These are phyloP conservation scores for Lepidium didymum DNA, from an alignment of 345 rosid species.

Conservation along the genomic window DNA sequence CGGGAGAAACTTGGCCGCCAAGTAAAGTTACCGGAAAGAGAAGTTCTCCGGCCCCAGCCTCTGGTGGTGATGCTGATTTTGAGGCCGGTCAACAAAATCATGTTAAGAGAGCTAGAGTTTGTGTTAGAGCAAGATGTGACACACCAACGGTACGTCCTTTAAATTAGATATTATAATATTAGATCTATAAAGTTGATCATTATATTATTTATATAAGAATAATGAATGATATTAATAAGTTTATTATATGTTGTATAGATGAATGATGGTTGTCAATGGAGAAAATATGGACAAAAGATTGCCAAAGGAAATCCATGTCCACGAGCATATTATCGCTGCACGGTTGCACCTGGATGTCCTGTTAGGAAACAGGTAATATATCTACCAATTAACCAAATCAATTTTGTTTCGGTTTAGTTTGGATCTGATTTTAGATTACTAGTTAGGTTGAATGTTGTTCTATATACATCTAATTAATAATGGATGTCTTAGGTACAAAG, in stretches of 20 bases:
- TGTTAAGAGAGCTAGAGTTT: conserved; percentile 84
- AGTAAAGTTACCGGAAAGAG: conserved; percentile 37
- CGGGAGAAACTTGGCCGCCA: conserved; percentile 44
- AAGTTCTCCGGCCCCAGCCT: conserved; percentile 33
- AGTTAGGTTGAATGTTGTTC: not conserved
- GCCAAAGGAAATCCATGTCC: conserved; percentile 93
- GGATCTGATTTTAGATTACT: not conserved
- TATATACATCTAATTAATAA: not conserved
- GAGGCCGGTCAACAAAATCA: conserved; percentile 46
- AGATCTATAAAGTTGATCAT: not conserved
- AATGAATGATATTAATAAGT: not conserved
- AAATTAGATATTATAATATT: not conserved
- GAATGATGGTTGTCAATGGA: conserved; percentile 97
- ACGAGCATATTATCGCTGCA: conserved; percentile 86
- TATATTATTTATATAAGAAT: not conserved
- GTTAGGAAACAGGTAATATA: conserved; percentile 76
- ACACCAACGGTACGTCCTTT: conserved; percentile 53
- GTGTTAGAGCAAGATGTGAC: conserved; percentile 82
- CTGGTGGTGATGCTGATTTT: conserved; percentile 38
- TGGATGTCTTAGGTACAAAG: conserved; percentile 57
- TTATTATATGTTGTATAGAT: conserved; percentile 34
- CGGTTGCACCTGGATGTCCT: conserved; percentile 70
- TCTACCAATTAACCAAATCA: not conserved
- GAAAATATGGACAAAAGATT: conserved; percentile 91
- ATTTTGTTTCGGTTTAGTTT: not conserved